These are phyloP conservation scores for Hygrophoropsis aurantiaca DNA, from an alignment of 768 basidiomycete genomes.

Conservation along the genomic window DNA sequence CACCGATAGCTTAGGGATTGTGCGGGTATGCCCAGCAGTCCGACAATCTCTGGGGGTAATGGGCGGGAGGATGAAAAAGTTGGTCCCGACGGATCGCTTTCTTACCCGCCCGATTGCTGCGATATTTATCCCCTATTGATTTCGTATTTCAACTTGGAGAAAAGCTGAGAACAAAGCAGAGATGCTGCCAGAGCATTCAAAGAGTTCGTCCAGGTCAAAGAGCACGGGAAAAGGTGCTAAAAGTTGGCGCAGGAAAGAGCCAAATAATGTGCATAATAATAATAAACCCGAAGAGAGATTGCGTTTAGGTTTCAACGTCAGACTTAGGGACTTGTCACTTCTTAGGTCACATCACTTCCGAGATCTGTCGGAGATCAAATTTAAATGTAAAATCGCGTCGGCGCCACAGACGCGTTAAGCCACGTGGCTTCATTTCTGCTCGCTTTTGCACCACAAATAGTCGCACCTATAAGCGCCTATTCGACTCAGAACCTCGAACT, in stretches of 20 bases:
- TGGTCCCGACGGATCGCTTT: background rate
- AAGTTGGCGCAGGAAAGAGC: too few species aligned
- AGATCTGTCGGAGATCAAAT: slow-evolving; percentile 14
- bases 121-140: background rate
- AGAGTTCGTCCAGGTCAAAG: background rate
- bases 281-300: background rate
- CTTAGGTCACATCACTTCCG: slow-evolving; percentile 5
- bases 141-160: background rate
- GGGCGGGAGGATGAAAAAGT: background rate
- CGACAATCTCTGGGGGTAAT: background rate
- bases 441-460: too few species aligned
- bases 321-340: too few species aligned
- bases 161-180: background rate
- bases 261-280: too few species aligned
- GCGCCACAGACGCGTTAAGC: slow-evolving; percentile 1
- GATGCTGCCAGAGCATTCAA: background rate
- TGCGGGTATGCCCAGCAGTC: background rate
- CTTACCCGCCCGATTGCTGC: background rate
- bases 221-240: too few species aligned
- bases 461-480: too few species aligned
- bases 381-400: background rate
- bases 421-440: too few species aligned
- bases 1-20: background rate
- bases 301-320: background rate
- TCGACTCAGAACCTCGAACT: too few species aligned